Conservation (phyloP, 371 early-diverging fungal genomes). For the Rhizopus delemar region DNA sequence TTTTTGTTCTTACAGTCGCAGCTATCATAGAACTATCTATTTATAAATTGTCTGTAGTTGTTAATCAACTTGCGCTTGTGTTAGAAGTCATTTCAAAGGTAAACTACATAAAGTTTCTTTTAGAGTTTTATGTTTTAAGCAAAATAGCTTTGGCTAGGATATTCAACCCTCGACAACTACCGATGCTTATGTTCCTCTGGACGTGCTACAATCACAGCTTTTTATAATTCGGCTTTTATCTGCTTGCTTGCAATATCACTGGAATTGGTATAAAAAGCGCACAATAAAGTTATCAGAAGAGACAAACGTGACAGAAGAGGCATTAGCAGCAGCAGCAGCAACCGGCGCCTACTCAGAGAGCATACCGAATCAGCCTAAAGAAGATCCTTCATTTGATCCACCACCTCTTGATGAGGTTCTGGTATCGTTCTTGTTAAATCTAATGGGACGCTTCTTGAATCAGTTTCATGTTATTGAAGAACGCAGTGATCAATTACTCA, state of each 20-base stretch:
- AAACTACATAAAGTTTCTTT: slow-evolving; percentile 18
- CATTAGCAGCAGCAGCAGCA: slow-evolving; percentile 25
- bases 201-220: slow-evolving; percentile 72
- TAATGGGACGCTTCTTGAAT: slow-evolving; percentile 65
- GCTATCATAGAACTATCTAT: slow-evolving; percentile 63
- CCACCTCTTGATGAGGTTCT: slow-evolving; percentile 76
- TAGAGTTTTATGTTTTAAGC: too few relatives aligned
- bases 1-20: slow-evolving; percentile 33
- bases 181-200: slow-evolving; percentile 55
- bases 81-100: slow-evolving; percentile 66
- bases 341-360: slow-evolving; percentile 13
- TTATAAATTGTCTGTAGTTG: slow-evolving; percentile 52
- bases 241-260: slow-evolving; percentile 73
- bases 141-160: slow-evolving; percentile 12
- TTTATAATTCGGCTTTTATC: slow-evolving; percentile 70
- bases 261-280: slow-evolving; percentile 63
- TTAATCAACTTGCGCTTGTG: slow-evolving; percentile 52
- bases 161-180: slow-evolving; percentile 33
- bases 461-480: slow-evolving; percentile 46
- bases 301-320: slow-evolving; percentile 18
- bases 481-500: slow-evolving; percentile 46
- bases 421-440: slow-evolving; percentile 62
- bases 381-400: slow-evolving; percentile 52
- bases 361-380: neutral
- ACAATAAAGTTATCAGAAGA: slow-evolving; percentile 21